Evolutionary conservation across 495 filamentous ascomycete genomes (phyloP), one percentile per base, ranked within the genome.

Genomic region (Venustampulla echinocandica): DNA sequence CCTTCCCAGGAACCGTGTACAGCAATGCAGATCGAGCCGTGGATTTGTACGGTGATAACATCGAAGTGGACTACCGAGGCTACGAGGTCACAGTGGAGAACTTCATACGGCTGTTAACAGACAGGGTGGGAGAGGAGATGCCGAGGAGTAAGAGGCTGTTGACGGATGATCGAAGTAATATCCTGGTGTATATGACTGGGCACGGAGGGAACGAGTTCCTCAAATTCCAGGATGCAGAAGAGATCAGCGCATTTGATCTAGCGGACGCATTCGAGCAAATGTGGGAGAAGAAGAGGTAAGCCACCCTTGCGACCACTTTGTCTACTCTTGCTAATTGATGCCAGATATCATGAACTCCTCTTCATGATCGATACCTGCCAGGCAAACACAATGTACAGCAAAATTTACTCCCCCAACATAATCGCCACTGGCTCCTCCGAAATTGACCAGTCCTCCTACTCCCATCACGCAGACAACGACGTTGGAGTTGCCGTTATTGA

Each of bases 321-420:
- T 25, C 14, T 19, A 20, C 18, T 1, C 23, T 27, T 27, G 18
- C 18, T 25, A n/a, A 54, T 35, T 46, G 39, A 32, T 40, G 1
- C 10, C 42, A 82, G 79, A 58, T 88, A 88, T 61, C 87, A 97
- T 56, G 92, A 98, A 63, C 77, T 98, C 53, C 76, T 98, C 46
- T 98, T 98, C 71, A 98, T 98, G 92, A 97, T 98, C 67, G 92
- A 98, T 66, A 98, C 92, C 0, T 98, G 92, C 66, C 92, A 98
- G 68, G 92, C 92, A 28, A 98, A 98, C 57, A 98, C 92, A 10
- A 95, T 98, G 86, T 98, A 94, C 69, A 87, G 78, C 59, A 90
- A 95, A 63, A 84, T 98, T 63, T 97, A 97, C 70, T 90, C 85
- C 19, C 90, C 92, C 19, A 95, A 95, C 48, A 95, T 98, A 54